Percentiles rank a stretch among this genome's conserved stretches.
phyloP scores from a whole-genome alignment of 2,329 filamentous ascomycete genomes.

The Sordariomycetes sp. region DNA sequence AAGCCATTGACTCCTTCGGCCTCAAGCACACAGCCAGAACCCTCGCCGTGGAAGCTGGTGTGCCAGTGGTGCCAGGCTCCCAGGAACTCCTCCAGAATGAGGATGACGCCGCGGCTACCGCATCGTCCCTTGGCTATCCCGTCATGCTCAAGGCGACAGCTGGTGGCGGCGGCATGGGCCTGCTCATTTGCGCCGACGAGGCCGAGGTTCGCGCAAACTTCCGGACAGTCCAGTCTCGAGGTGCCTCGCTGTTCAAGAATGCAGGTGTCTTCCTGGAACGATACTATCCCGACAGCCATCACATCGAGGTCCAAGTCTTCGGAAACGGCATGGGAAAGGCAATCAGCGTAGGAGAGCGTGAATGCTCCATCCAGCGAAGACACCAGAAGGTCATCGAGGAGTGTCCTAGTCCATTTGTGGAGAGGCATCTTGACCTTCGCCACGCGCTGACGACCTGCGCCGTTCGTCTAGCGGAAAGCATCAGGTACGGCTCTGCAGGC shows the following conservation, averaged over 20 bases:
- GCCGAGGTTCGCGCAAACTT: not conserved
- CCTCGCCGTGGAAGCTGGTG: too few relatives aligned
- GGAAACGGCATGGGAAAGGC: constrained; percentile 26
- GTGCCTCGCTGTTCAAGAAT: too few relatives aligned
- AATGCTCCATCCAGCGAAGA: constrained; percentile 32
- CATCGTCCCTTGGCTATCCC: not conserved
- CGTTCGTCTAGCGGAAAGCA: too few relatives aligned
- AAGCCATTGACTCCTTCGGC: too few relatives aligned
- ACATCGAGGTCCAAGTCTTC: constrained; percentile 34
- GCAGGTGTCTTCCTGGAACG: constrained; percentile 22
- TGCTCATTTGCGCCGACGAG: not conserved
- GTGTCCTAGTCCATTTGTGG: constrained; percentile 13
- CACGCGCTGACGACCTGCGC: too few relatives aligned
- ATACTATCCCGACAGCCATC: constrained; percentile 23
- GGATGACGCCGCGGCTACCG: not conserved
- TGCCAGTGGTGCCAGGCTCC: too few relatives aligned
- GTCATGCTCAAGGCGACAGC: constrained; percentile 2
- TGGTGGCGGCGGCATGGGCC: not conserved
- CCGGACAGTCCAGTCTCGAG: too few relatives aligned
- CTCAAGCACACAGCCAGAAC: too few relatives aligned
- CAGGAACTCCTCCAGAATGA: too few relatives aligned
- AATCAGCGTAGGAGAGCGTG: constrained; percentile 26
- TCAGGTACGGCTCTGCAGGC: too few relatives aligned
- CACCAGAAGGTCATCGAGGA: constrained; percentile 37
- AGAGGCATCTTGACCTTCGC: too few relatives aligned